Percentiles rank a stretch among this genome's conserved stretches.
These are phyloP conservation scores for Lachnellula cervina DNA, from an alignment of 2,329 filamentous ascomycete genomes.

Conservation along the genomic window DNA sequence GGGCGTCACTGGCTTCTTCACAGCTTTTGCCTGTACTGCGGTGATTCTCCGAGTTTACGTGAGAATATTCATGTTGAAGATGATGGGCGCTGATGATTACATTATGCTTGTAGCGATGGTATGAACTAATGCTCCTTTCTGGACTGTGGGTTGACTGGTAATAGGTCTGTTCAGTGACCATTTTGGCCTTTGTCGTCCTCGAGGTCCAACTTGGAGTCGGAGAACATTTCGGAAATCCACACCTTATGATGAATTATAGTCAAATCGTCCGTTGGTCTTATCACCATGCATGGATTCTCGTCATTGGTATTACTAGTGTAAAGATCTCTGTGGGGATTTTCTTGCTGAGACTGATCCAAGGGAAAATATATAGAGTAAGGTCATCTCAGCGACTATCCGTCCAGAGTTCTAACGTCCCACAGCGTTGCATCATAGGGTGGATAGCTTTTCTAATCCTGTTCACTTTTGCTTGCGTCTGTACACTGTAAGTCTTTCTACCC, in stretches of 20 bases:
- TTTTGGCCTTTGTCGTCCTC: conserved; percentile 36
- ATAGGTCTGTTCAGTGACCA: conserved; percentile 12
- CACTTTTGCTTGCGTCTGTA: conserved; percentile 37
- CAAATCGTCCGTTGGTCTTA: conserved; percentile 35
- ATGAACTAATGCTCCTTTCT: conserved; percentile 7
- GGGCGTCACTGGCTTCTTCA: conserved; percentile 35
- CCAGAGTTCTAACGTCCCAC: conserved; percentile 9
- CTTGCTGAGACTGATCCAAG: conserved; percentile 27
- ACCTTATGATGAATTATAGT: conserved; percentile 25
- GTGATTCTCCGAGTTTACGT: conserved; percentile 41
- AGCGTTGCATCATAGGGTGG: conserved; percentile 12
- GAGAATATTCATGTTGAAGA: conserved; percentile 39
- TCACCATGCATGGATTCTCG: conserved; percentile 39
- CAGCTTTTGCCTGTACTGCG: conserved; percentile 32
- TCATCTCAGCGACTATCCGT: conserved; percentile 36
- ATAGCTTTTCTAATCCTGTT: conserved; percentile 39
- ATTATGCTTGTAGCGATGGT: conserved; percentile 36
- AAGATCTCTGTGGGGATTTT: conserved; percentile 19
- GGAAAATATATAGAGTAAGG: conserved; percentile 35
- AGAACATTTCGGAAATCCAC: conserved; percentile 32
- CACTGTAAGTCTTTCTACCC: conserved; percentile 26
- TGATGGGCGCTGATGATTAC: conserved; percentile 44
- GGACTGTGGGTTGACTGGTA: neutral
- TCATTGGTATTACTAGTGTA: conserved; percentile 37
- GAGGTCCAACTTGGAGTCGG: conserved; percentile 42